phyloP scores from a whole-genome alignment of 2,329 filamentous ascomycete genomes.

The Coniosporium tulheliwenetii region DNA sequence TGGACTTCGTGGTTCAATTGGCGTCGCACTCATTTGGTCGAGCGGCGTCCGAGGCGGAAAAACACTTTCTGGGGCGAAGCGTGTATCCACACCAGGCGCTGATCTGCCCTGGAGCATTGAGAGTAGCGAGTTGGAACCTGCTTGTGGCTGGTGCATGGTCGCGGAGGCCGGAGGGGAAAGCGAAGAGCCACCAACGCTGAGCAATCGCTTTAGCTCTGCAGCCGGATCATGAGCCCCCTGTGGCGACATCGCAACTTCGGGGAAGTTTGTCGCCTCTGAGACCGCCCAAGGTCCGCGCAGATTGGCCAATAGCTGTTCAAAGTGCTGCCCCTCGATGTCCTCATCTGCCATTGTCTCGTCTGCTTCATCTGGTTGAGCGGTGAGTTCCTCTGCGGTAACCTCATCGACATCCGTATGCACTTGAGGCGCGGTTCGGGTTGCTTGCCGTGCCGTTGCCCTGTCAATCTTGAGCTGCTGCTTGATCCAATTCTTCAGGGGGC shows the following conservation, averaged over 20 bases:
- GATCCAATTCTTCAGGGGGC: conserved; percentile 79
- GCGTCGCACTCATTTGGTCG: conserved; percentile 35
- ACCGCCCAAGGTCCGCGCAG: conserved; percentile 3
- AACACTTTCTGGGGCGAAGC: conserved; percentile 7
- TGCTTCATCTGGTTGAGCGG: neutral
- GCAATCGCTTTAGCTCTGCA: conserved; percentile 34
- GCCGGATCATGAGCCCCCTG: conserved; percentile 24
- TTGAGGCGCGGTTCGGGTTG: conserved; percentile 1
- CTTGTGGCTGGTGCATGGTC: conserved; percentile 12
- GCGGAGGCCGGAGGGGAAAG: conserved; percentile 10
- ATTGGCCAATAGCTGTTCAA: conserved; percentile 4
- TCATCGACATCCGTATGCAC: neutral
- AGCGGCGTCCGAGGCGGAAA: conserved; percentile 25
- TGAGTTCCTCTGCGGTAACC: neutral
- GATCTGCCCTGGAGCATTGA: conserved; percentile 34
- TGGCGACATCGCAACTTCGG: neutral
- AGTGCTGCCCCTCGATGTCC: neutral
- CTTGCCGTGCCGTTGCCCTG: conserved; percentile 24
- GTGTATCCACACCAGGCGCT: conserved; percentile 9
- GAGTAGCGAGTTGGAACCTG: conserved; percentile 35
- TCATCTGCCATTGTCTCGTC: neutral
- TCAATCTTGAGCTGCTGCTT: conserved; percentile 67
- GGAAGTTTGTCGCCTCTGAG: neutral
- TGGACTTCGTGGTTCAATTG: conserved; percentile 39
- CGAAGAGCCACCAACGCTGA: conserved; percentile 22